phyloP scores from a whole-genome alignment of 805 yeast genomes.

The Yueomyces sp. region DNA sequence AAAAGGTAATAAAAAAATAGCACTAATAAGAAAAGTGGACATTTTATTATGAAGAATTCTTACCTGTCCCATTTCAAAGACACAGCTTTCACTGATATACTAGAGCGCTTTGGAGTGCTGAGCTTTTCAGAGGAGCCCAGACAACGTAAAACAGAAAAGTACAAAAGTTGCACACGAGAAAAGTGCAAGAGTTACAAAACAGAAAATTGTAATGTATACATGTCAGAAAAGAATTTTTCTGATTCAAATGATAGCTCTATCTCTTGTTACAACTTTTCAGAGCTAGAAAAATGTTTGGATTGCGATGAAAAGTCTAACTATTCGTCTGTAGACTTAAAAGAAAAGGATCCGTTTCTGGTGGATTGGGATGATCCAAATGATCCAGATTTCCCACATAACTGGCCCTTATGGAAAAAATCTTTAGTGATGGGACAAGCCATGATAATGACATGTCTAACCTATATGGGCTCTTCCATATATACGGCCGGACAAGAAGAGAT shows the following conservation, averaged over 20 bases:
- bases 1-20: no score
- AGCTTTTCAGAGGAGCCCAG: constrained; percentile 5
- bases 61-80: constrained; percentile 4
- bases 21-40: no score
- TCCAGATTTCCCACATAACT: constrained; percentile 43
- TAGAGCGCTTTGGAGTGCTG: constrained; percentile 10
- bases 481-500: constrained; percentile 39
- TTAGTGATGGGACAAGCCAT: constrained; percentile 29
- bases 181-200: neutral
- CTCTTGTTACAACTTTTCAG: neutral
- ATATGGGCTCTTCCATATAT: constrained; percentile 43
- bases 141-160: neutral
- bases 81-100: constrained; percentile 13
- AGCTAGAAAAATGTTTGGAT: no score
- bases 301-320: no score
- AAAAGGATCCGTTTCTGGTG: constrained; percentile 19
- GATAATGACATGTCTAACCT: constrained; percentile 35
- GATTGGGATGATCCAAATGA: constrained; percentile 27
- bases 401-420: constrained; percentile 33
- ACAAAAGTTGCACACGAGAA: neutral
- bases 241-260: neutral
- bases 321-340: no score
- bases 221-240: no score
- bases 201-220: neutral
- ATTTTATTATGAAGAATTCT: no score